Evolutionary conservation across 2,329 filamentous ascomycete genomes (phyloP).

Genomic region (Ascochyta koolunga): DNA sequence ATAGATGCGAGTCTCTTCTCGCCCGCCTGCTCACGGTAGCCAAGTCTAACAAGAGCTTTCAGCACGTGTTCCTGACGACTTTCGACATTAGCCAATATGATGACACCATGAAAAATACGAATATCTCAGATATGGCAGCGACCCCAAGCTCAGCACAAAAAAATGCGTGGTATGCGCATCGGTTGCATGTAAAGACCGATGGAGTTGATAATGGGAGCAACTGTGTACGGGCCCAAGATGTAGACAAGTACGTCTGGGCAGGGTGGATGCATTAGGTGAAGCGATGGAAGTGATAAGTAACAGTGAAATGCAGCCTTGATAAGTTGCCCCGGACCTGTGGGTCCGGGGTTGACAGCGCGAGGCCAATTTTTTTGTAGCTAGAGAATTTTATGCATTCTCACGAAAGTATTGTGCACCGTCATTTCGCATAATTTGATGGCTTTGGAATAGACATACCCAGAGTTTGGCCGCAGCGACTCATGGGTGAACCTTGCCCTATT

Average conservation of each 20-base stretch:
- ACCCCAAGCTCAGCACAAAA: constrained; percentile 53
- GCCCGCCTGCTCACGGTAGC: constrained; percentile 22
- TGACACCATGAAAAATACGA: constrained; percentile 42
- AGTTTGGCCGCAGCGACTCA: neutral
- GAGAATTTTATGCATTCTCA: constrained; percentile 1
- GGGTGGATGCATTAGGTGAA: neutral
- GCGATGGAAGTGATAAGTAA: neutral
- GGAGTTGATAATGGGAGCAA: constrained; percentile 33
- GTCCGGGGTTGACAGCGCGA: neutral
- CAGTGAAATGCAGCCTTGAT: neutral
- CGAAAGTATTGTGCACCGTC: neutral
- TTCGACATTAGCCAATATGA: constrained; percentile 74
- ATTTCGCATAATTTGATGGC: neutral
- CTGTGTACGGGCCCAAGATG: constrained; percentile 50
- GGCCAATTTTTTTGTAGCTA: neutral
- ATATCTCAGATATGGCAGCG: constrained; percentile 38
- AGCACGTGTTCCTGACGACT: constrained; percentile 63
- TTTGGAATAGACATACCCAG: neutral
- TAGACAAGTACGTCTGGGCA: constrained; percentile 51
- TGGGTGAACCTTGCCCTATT: neutral
- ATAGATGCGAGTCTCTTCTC: constrained; percentile 29
- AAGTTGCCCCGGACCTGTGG: neutral
- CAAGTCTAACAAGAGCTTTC: constrained; percentile 27
- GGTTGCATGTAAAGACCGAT: constrained; percentile 46
- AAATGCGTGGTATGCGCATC: constrained; percentile 53